Evolutionary conservation across 208 protist genomes (phyloP).

Genomic region (Entamoeba histolytica): DNA sequence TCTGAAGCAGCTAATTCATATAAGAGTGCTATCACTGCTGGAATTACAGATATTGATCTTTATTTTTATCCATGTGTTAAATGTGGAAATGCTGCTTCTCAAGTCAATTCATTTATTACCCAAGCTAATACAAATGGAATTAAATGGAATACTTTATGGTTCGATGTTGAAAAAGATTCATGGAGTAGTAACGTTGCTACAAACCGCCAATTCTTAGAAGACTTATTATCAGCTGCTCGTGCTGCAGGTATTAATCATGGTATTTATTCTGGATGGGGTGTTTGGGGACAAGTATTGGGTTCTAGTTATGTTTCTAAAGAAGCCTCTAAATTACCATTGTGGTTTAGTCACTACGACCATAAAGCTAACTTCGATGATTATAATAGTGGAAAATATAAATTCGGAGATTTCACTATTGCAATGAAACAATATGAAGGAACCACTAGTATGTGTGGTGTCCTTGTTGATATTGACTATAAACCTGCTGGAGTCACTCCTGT

Average conservation of each 20-base stretch:
- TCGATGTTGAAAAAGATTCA: background rate
- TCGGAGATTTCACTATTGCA: background rate
- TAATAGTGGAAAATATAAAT: background rate
- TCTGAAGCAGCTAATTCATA: background rate
- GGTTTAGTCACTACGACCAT: background rate
- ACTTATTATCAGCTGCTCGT: background rate
- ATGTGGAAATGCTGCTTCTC: background rate
- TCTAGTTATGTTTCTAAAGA: background rate
- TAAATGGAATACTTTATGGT: background rate
- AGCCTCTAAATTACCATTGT: background rate
- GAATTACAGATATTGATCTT: background rate
- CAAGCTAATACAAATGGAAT: background rate
- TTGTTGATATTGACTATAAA: background rate
- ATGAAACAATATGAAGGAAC: background rate
- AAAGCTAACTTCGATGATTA: background rate
- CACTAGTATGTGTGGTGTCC: background rate
- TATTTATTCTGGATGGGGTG: background rate
- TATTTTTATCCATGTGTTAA: background rate
- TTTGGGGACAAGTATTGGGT: background rate
- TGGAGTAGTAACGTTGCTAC: background rate
- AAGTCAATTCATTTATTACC: background rate
- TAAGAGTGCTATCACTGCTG: background rate
- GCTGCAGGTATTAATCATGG: background rate
- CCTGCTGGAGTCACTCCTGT: background rate
- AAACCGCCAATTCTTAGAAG: background rate